Evolutionary conservation across 495 filamentous ascomycete species (phyloP), one percentile per base, ranked within the genome.

Genomic region (Penicillium daleae): DNA sequence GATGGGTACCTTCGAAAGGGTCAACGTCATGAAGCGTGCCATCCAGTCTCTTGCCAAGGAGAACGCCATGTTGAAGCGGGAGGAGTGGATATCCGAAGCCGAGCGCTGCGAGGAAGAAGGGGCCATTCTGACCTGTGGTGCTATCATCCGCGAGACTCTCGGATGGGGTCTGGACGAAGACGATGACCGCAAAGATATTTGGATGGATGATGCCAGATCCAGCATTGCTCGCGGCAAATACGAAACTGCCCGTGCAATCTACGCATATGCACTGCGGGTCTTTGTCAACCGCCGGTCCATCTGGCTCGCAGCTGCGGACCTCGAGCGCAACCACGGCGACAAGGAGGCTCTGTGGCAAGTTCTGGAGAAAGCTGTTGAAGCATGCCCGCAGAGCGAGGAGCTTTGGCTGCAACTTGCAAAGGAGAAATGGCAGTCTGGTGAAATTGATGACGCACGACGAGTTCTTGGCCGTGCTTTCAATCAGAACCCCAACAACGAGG

Each of bases 401-500:
- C 82, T 98, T 44, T 99, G 95, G 95, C 87, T 98, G 82, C 91
- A 94, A 79, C 89, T 97, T 42, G 93, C 93, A 7, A 93, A 93
- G 70, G 93, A 97, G 74, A 97, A 95, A 67, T 93, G 91, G 90
- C 87, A 92, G 69, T 83, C 89, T 10, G 91, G 90, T 56, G 89
- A 94, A 51, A 87, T 93, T 53, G 87, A 96, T 67, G 92, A 91
- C 60, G 93, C 95, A 1, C 85, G 95, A 42, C 79, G 82, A 53
- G 92, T 97, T 5, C 86, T 98, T 9, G 92, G 85, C 0, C 85
- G 86, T 62, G 93, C 95, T 2, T 98, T 98, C 82, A 88, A 92
- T 56, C 91, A 97, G 70, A 95, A 97, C 60, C 90, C 92, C 0
- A 91, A 92, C 74, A 97, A 96, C 76, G 95, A 99, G 74, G 92